Evolutionary conservation across 2,329 filamentous ascomycete genomes (phyloP).

Genomic region (Claviceps humidiphila): DNA sequence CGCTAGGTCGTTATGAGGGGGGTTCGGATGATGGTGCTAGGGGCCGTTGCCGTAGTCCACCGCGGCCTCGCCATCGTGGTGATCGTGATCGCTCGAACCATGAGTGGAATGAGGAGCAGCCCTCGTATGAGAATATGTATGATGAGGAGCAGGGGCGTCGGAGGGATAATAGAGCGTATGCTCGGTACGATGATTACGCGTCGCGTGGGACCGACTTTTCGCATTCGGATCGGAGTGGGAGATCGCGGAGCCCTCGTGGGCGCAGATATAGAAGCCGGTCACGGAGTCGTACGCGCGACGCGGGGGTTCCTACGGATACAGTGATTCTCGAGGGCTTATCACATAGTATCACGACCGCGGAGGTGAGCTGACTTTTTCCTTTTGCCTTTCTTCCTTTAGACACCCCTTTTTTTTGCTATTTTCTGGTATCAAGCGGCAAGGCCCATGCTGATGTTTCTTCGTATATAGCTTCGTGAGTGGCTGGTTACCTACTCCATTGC

Average conservation of each 20-base stretch:
- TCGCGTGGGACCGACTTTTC: slow-evolving; percentile 6
- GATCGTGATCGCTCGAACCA: slow-evolving; percentile 13
- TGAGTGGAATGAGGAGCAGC: slow-evolving; percentile 17
- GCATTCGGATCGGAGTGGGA: slow-evolving; percentile 4
- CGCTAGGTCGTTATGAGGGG: slow-evolving; percentile 14
- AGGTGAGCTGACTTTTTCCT: slow-evolving; percentile 24
- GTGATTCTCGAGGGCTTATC: slow-evolving; percentile 43
- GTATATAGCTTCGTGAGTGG: slow-evolving; percentile 22
- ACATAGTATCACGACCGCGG: slow-evolving; percentile 32
- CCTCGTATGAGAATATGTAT: slow-evolving; percentile 23
- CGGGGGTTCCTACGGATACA: slow-evolving; percentile 33
- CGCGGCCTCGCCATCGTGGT: slow-evolving; percentile 3
- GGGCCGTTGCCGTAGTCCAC: slow-evolving; percentile 10
- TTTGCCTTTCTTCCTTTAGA: not conserved
- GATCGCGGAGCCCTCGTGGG: slow-evolving; percentile 15
- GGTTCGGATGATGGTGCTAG: slow-evolving; percentile 16
- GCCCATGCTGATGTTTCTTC: not conserved
- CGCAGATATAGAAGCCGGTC: slow-evolving; percentile 19
- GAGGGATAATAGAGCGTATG: slow-evolving; percentile 8
- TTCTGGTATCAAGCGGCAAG: not conserved
- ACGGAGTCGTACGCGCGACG: slow-evolving; percentile 22
- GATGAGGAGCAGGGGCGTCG: slow-evolving; percentile 20
- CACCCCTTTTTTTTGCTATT: too few species aligned
- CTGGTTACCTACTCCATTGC: slow-evolving; percentile 21
- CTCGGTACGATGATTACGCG: slow-evolving; percentile 12